phyloP scores from a whole-genome alignment of 2,329 filamentous ascomycete species.

The Fusarium subtropicale region DNA sequence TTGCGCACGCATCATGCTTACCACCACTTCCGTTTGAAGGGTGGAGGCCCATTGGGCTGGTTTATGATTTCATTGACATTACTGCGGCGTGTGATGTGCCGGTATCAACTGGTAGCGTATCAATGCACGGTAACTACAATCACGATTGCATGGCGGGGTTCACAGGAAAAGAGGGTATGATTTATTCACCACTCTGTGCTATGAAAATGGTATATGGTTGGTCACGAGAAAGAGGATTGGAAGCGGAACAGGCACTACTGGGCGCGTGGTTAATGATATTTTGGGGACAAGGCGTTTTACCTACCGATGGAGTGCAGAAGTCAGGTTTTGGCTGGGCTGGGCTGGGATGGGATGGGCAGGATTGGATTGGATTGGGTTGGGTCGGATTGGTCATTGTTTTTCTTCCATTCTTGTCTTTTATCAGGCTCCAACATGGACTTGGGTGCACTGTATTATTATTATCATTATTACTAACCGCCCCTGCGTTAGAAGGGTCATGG shows the following conservation, averaged over 20 bases:
- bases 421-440: slow-evolving; percentile 41
- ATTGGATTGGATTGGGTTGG: slow-evolving; percentile 13
- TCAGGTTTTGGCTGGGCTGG: slow-evolving; percentile 21
- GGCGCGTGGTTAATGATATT: slow-evolving; percentile 44
- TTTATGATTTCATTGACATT: slow-evolving; percentile 44
- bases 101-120: slow-evolving; percentile 28
- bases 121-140: slow-evolving; percentile 36
- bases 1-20: slow-evolving; percentile 22
- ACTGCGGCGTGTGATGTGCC: slow-evolving; percentile 23
- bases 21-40: slow-evolving; percentile 12
- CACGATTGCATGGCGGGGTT: slow-evolving; percentile 41
- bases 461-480: slow-evolving; percentile 30
- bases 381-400: slow-evolving; percentile 11
- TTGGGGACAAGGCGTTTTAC: slow-evolving; percentile 37
- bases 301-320: slow-evolving; percentile 30
- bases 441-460: slow-evolving; percentile 40
- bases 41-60: slow-evolving; percentile 33
- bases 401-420: slow-evolving; percentile 29
- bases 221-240: slow-evolving; percentile 29
- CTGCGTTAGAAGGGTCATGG: slow-evolving; percentile 34
- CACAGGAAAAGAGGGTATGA: slow-evolving; percentile 34
- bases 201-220: slow-evolving; percentile 30
- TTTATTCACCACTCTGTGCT: slow-evolving; percentile 27
- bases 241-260: slow-evolving; percentile 19
- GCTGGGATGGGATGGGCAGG: slow-evolving; percentile 4